A percentile compares a stretch with the other conserved stretches of the same genome.
These are phyloP conservation scores for Xylaria hypoxylon DNA, from an alignment of 2,329 filamentous ascomycete species.

Conservation along the genomic window DNA sequence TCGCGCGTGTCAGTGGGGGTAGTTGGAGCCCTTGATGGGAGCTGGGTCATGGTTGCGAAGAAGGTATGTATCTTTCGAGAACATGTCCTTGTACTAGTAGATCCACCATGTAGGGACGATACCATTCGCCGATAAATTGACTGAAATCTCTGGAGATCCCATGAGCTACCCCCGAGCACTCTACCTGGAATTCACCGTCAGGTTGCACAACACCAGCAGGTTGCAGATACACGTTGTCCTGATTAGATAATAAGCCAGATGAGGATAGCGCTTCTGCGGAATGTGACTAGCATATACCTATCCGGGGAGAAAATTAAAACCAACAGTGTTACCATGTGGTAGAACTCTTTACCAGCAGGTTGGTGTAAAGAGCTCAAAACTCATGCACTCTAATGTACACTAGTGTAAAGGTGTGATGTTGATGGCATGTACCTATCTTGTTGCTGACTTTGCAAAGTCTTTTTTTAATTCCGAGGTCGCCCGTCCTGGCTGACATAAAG, in stretches of 20 bases:
- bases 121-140: conserved; percentile 27
- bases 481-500: conserved; percentile 27
- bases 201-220: conserved; percentile 36
- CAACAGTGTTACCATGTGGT: not conserved
- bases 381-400: not conserved
- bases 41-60: conserved; percentile 11
- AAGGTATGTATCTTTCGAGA: conserved; percentile 27
- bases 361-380: not conserved
- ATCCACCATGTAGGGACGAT: conserved; percentile 16
- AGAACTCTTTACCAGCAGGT: conserved; percentile 11
- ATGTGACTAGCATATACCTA: conserved; percentile 18
- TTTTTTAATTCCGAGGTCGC: conserved; percentile 25
- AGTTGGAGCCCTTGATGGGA: conserved; percentile 12
- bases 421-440: not conserved
- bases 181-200: conserved; percentile 20
- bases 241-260: conserved; percentile 36
- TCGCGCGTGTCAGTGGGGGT: conserved; percentile 16
- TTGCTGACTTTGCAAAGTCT: not conserved
- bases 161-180: conserved; percentile 34
- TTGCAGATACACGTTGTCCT: conserved; percentile 27
- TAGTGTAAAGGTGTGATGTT: not conserved
- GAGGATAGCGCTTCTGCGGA: conserved; percentile 8
- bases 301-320: not conserved
- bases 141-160: conserved; percentile 39
- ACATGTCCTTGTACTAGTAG: conserved; percentile 23